phyloP scores from a whole-genome alignment of 140 eudicot species.

The Bidens hawaiensis region DNA sequence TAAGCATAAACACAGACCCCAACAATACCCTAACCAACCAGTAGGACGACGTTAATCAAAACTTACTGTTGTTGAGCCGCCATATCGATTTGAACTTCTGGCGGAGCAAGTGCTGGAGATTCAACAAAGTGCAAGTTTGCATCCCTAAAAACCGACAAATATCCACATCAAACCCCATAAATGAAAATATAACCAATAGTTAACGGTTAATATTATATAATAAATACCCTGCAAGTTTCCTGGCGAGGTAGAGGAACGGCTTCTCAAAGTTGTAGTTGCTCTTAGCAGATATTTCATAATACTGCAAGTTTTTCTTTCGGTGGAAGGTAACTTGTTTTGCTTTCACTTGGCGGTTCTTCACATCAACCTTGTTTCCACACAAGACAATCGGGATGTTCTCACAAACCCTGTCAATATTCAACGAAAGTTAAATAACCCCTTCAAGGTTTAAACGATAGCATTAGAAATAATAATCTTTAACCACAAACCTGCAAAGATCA shows the following conservation, averaged over 20 bases:
- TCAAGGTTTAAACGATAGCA: neutral
- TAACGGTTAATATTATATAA: neutral
- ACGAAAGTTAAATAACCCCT: neutral
- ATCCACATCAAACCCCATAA: neutral
- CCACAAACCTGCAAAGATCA: conserved; percentile 46
- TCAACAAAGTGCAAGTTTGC: conserved; percentile 54
- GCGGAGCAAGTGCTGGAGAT: conserved; percentile 64
- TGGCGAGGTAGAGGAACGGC: conserved; percentile 55
- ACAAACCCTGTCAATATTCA: conserved; percentile 32
- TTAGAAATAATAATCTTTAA: neutral
- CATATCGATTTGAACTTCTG: conserved; percentile 55
- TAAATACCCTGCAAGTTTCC: conserved; percentile 61
- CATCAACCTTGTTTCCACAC: conserved; percentile 70
- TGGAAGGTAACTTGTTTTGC: conserved; percentile 66
- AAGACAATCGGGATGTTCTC: conserved; percentile 62
- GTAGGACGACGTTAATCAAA: too few relatives aligned
- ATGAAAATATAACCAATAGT: neutral
- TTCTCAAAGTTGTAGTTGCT: conserved; percentile 69
- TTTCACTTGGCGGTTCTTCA: conserved; percentile 63
- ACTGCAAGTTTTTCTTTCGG: conserved; percentile 56
- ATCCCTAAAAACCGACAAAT: conserved; percentile 31
- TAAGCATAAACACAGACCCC: neutral
- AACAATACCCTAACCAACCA: too few relatives aligned
- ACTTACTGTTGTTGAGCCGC: conserved; percentile 55
- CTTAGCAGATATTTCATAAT: conserved; percentile 63